phyloP scores from a whole-genome alignment of 1,284 basidiomycete species.

The Microstroma glucosiphilum region DNA sequence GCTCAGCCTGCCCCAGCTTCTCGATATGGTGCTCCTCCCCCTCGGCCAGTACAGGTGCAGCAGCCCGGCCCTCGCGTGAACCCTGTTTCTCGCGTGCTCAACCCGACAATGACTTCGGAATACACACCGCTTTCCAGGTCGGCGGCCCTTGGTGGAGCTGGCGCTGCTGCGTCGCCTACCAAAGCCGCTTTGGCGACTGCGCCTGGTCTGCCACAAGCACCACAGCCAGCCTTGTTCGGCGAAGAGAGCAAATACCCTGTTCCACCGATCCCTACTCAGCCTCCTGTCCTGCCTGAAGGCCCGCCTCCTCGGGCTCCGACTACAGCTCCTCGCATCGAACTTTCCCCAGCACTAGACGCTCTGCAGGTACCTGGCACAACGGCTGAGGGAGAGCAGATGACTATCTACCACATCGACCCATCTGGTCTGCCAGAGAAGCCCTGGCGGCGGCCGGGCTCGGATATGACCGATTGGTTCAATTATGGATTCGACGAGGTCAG shows the following conservation, averaged over 20 bases:
- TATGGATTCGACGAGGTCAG: slow-evolving; percentile 96
- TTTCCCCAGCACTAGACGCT: slow-evolving; percentile 10
- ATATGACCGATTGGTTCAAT: slow-evolving; percentile 97
- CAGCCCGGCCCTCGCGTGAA: no score
- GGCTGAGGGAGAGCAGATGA: slow-evolving; percentile 58
- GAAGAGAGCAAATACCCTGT: neutral
- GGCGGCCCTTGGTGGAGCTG: slow-evolving; percentile 35
- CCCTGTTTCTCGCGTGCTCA: slow-evolving; percentile 6
- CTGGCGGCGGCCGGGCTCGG: slow-evolving; percentile 86
- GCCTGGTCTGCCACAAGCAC: no score
- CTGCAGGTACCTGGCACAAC: slow-evolving; percentile 49
- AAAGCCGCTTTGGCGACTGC: slow-evolving; percentile 5
- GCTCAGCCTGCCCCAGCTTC: slow-evolving; percentile 28
- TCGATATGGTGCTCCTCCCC: no score
- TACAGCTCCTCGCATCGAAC: slow-evolving; percentile 32
- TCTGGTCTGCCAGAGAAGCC: slow-evolving; percentile 70
- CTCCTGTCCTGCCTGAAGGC: slow-evolving; percentile 22
- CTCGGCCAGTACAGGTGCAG: no score
- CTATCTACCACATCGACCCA: slow-evolving; percentile 83
- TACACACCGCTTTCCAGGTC: slow-evolving; percentile 78
- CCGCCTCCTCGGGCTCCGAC: slow-evolving; percentile 40
- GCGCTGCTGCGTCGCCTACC: slow-evolving; percentile 3
- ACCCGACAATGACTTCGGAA: slow-evolving; percentile 67
- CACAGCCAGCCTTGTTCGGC: no score
- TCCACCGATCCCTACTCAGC: slow-evolving; percentile 2